These are phyloP conservation scores for Geranium rotundifolium DNA, from an alignment of 345 rosid genomes.

Conservation along the genomic window DNA sequence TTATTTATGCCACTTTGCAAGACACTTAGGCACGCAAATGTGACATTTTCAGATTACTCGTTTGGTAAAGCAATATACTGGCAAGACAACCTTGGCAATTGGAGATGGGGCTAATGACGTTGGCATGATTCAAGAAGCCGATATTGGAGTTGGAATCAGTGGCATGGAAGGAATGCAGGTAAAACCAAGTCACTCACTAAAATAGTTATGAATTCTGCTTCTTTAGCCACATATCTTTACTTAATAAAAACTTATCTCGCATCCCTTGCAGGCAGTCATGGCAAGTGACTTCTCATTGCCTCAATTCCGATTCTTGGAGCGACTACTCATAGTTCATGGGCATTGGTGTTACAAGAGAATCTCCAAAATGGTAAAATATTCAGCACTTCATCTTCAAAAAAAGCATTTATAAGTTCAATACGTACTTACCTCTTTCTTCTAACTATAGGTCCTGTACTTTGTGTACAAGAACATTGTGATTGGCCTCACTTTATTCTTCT, in stretches of 20 bases:
- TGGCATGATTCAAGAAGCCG: constrained; percentile 95
- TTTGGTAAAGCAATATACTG: constrained; percentile 57
- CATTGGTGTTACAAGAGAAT: constrained; percentile 80
- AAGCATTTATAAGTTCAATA: too few species aligned
- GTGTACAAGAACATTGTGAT: constrained; percentile 74
- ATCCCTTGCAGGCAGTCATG: constrained; percentile 60
- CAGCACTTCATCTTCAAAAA: background rate
- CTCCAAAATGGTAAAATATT: constrained; percentile 51
- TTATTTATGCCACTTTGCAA: background rate
- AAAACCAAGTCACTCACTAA: constrained; percentile 1
- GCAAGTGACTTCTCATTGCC: constrained; percentile 77
- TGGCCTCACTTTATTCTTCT: constrained; percentile 73
- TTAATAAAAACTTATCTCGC: background rate
- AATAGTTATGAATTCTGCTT: too few species aligned
- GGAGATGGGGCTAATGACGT: constrained; percentile 90
- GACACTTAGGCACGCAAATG: background rate
- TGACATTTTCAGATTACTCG: constrained; percentile 44
- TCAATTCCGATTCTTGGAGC: constrained; percentile 60
- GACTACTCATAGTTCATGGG: constrained; percentile 67
- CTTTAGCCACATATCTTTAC: too few species aligned
- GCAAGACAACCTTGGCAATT: constrained; percentile 58
- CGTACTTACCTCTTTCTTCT: background rate
- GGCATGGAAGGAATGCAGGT: constrained; percentile 95
- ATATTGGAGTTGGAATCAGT: constrained; percentile 78
- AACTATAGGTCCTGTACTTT: constrained; percentile 47